These are phyloP conservation scores for Punica granatum DNA, from an alignment of 345 rosid genomes.

Conservation along the genomic window DNA sequence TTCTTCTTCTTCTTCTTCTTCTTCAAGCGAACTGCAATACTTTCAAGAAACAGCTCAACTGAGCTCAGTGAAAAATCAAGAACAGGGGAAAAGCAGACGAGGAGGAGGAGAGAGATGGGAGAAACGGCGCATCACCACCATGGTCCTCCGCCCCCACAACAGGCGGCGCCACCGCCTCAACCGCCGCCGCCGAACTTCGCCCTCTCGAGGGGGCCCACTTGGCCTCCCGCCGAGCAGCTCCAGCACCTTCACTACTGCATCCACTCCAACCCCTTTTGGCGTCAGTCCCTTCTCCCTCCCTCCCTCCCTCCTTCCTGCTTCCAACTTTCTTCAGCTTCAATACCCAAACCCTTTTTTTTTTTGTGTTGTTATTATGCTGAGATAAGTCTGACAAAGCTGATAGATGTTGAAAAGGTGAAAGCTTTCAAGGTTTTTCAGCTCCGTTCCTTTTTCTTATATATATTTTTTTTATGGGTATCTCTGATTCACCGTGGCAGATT, in stretches of 20 bases:
- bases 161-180: conserved; percentile 27
- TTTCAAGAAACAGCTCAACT: neutral
- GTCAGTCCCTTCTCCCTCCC: conserved; percentile 48
- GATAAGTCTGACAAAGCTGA: conserved; percentile 1
- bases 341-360: neutral
- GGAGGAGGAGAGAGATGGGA: conserved; percentile 26
- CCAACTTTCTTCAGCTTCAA: neutral
- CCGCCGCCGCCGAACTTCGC: conserved; percentile 43
- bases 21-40: neutral
- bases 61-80: too few species aligned
- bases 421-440: neutral
- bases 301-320: neutral
- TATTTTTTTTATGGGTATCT: neutral
- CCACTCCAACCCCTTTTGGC: conserved; percentile 96
- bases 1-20: neutral
- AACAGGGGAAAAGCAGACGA: neutral
- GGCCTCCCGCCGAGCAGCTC: conserved; percentile 88
- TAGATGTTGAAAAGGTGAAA: conserved; percentile 1
- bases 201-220: conserved; percentile 43
- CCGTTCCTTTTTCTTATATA: neutral
- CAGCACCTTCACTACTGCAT: conserved; percentile 90
- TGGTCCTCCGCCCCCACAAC: conserved; percentile 36
- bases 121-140: conserved; percentile 34
- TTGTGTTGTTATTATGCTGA: neutral
- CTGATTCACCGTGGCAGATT: neutral